Percentiles rank a stretch among this genome's conserved stretches.
These are phyloP conservation scores for Blechomonas ayalai DNA, from an alignment of 208 protist species.

Conservation along the genomic window DNA sequence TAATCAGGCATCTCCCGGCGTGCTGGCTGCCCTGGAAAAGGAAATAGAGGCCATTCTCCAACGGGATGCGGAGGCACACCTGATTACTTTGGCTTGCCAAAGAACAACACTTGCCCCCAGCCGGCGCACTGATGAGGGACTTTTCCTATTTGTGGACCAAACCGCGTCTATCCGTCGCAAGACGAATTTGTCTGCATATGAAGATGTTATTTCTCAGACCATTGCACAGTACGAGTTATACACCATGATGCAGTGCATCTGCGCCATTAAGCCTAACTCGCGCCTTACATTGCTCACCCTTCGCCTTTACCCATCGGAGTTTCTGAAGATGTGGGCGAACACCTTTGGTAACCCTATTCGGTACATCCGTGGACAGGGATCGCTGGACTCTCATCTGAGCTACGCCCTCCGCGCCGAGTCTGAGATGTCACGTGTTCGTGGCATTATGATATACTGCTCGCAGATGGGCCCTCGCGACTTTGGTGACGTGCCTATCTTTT, in stretches of 20 bases:
- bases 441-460: constrained; percentile 84
- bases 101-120: constrained; percentile 7
- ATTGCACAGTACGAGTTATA: constrained; percentile 72
- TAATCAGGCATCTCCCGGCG: constrained; percentile 6
- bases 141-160: constrained; percentile 86
- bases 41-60: constrained; percentile 41
- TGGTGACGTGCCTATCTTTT: constrained; percentile 78
- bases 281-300: constrained; percentile 64
- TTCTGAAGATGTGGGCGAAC: constrained; percentile 51
- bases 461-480: constrained; percentile 81
- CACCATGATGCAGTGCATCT: constrained; percentile 84
- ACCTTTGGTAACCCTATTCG: constrained; percentile 57
- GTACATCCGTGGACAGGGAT: constrained; percentile 76
- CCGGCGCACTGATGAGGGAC: constrained; percentile 23
- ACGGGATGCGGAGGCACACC: constrained; percentile 28
- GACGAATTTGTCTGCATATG: constrained; percentile 59
- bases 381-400: constrained; percentile 74
- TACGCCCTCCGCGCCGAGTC: constrained; percentile 52
- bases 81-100: constrained; percentile 9
- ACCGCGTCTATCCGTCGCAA: constrained; percentile 70
- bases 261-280: constrained; percentile 54
- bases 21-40: constrained; percentile 11
- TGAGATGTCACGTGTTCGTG: constrained; percentile 40
- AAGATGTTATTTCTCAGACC: constrained; percentile 74
- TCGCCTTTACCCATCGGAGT: constrained; percentile 41